Evolutionary conservation across 148 eudicot genomes (phyloP).

Genomic region (Persicaria tinctoria): DNA sequence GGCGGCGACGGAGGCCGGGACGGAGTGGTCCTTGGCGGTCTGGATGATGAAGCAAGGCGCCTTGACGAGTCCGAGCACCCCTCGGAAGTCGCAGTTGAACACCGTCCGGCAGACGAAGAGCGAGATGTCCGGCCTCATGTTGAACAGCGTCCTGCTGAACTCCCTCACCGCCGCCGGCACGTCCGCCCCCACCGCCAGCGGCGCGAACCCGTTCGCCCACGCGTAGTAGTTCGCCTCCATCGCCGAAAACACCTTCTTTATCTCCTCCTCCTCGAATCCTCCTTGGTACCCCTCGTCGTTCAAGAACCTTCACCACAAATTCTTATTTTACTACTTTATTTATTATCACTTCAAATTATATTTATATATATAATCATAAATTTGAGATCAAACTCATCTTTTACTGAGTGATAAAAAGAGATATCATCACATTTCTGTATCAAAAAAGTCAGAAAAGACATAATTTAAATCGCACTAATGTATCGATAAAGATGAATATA

Average conservation of each 20-base stretch:
- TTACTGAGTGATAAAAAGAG: too few species aligned
- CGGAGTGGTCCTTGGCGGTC: constrained; percentile 73
- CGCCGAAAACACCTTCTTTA: constrained; percentile 69
- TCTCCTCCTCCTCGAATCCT: constrained; percentile 68
- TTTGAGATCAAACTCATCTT: too few species aligned
- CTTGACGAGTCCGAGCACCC: constrained; percentile 58
- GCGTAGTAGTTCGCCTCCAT: constrained; percentile 88
- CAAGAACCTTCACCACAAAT: constrained; percentile 40
- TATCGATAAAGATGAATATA: too few species aligned
- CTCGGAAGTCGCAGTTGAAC: constrained; percentile 66
- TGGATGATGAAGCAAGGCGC: constrained; percentile 83
- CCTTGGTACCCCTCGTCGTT: constrained; percentile 80
- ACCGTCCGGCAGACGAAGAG: constrained; percentile 64
- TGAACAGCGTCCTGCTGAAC: constrained; percentile 86
- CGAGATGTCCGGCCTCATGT: constrained; percentile 89
- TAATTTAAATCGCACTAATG: too few species aligned
- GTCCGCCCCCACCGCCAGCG: constrained; percentile 89
- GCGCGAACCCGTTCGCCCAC: constrained; percentile 87
- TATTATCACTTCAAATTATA: background rate
- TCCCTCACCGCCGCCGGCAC: constrained; percentile 85
- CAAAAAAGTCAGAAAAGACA: too few species aligned
- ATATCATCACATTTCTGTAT: too few species aligned
- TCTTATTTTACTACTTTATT: background rate
- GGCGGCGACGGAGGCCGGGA: constrained; percentile 72
- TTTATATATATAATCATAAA: too few species aligned